These are phyloP conservation scores for Herpetospermum pedunculosum DNA, from an alignment of 306 rosid species.

Conservation along the genomic window DNA sequence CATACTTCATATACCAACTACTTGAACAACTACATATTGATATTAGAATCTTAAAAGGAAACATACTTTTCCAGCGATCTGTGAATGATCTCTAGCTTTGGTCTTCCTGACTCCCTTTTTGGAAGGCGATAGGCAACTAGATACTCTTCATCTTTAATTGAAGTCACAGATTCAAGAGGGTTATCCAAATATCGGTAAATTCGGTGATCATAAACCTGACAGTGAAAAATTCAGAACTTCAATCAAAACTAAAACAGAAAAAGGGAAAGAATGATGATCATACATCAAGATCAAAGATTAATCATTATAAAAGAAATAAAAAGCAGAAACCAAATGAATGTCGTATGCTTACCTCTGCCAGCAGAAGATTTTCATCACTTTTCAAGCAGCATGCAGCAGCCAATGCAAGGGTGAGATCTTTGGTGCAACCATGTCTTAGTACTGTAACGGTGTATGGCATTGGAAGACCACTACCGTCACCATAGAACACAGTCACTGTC, in stretches of 20 bases:
- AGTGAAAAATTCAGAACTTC: conserved; percentile 6
- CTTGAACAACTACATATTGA: neutral
- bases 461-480: conserved; percentile 85
- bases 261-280: neutral
- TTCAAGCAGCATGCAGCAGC: conserved; percentile 71
- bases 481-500: conserved; percentile 71
- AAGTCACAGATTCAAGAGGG: conserved; percentile 49
- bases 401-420: conserved; percentile 67
- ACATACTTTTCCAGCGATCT: conserved; percentile 70
- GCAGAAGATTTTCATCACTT: conserved; percentile 79
- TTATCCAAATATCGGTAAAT: conserved; percentile 65
- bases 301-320: neutral
- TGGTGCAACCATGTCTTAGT: conserved; percentile 54
- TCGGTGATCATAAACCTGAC: conserved; percentile 62
- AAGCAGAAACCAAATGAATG: neutral
- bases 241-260: conserved; percentile 5
- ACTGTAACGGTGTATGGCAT: conserved; percentile 72
- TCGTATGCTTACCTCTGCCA: conserved; percentile 62
- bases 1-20: neutral
- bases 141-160: conserved; percentile 83
- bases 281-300: neutral
- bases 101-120: conserved; percentile 37
- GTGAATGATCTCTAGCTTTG: conserved; percentile 68
- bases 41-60: conserved; percentile 11
- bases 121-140: conserved; percentile 75